Percentiles rank a stretch among this genome's conserved stretches.
Evolutionary conservation across 2,329 filamentous ascomycete species (phyloP).

Genomic region (Penicillium palitans): DNA sequence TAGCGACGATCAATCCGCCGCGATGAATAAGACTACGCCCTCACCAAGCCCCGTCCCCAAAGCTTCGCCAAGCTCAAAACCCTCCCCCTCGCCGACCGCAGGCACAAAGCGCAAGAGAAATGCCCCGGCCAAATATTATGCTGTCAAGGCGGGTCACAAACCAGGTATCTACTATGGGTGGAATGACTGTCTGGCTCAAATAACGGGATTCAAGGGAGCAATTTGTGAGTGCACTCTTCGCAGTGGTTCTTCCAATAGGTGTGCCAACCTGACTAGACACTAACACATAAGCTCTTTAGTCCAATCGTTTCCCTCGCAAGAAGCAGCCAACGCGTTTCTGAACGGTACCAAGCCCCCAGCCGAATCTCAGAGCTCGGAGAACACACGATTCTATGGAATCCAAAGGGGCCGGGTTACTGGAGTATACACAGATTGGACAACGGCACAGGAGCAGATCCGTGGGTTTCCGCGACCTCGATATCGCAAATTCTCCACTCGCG

Average conservation of each 20-base stretch:
- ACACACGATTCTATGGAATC: slow-evolving; percentile 61
- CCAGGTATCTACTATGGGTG: slow-evolving; percentile 66
- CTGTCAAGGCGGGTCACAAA: slow-evolving; percentile 59
- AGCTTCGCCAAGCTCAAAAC: slow-evolving; percentile 28
- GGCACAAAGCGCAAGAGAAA: slow-evolving; percentile 59
- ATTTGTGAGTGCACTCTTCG: slow-evolving; percentile 58
- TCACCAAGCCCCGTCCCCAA: slow-evolving; percentile 37
- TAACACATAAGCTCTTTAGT: slow-evolving; percentile 51
- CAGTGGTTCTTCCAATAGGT: not conserved
- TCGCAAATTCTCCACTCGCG: slow-evolving; percentile 66
- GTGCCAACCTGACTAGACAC: not conserved
- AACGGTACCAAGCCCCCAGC: slow-evolving; percentile 57
- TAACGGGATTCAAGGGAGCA: slow-evolving; percentile 65
- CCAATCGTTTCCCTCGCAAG: slow-evolving; percentile 72
- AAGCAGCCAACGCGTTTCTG: slow-evolving; percentile 78
- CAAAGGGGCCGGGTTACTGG: slow-evolving; percentile 59
- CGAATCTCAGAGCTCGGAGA: slow-evolving; percentile 38
- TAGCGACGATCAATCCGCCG: slow-evolving; percentile 9
- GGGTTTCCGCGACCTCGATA: slow-evolving; percentile 69
- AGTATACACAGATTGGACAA: slow-evolving; percentile 67
- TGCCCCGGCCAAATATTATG: slow-evolving; percentile 60
- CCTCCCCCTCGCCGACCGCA: slow-evolving; percentile 35
- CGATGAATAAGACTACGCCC: slow-evolving; percentile 37
- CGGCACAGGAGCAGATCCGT: slow-evolving; percentile 70
- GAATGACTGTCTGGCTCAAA: slow-evolving; percentile 62